phyloP scores from a whole-genome alignment of 148 eudicot species.

The Mesembryanthemum crystallinum region DNA sequence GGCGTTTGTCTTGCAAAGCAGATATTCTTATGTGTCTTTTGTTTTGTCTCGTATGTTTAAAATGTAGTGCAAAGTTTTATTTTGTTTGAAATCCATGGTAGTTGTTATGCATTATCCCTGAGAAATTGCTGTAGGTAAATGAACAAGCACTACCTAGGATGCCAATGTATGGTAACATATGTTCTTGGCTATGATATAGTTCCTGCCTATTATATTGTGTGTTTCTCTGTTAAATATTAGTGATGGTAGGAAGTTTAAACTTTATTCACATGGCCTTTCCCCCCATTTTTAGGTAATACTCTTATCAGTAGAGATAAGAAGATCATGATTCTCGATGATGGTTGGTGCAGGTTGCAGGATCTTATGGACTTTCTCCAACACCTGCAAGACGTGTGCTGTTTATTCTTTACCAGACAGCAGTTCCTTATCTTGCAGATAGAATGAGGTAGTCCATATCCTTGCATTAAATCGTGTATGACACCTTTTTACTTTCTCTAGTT shows the following conservation, averaged over 20 bases:
- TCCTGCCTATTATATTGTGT: background rate
- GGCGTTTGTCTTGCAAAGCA: background rate
- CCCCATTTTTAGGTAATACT: background rate
- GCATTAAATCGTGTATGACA: background rate
- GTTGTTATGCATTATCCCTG: background rate
- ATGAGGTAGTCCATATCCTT: conserved; percentile 47
- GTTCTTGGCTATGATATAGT: background rate
- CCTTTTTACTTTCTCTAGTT: background rate
- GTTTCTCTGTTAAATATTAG: background rate
- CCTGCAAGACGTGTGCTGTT: conserved; percentile 95
- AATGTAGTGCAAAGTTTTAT: background rate
- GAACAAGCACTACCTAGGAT: background rate
- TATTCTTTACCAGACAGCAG: conserved; percentile 83
- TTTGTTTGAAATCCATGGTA: background rate
- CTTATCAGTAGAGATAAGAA: background rate
- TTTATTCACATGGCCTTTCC: background rate
- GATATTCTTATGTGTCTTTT: background rate
- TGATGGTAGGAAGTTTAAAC: background rate
- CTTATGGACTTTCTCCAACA: conserved; percentile 88
- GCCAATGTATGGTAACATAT: background rate
- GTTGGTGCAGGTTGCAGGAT: conserved; percentile 74
- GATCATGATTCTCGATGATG: conserved; percentile 4
- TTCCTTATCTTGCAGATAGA: conserved; percentile 95
- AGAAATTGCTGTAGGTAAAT: background rate
- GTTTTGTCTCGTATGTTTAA: background rate